phyloP scores from a whole-genome alignment of 768 basidiomycete genomes.

The Pilatotrama ljubarskyi region DNA sequence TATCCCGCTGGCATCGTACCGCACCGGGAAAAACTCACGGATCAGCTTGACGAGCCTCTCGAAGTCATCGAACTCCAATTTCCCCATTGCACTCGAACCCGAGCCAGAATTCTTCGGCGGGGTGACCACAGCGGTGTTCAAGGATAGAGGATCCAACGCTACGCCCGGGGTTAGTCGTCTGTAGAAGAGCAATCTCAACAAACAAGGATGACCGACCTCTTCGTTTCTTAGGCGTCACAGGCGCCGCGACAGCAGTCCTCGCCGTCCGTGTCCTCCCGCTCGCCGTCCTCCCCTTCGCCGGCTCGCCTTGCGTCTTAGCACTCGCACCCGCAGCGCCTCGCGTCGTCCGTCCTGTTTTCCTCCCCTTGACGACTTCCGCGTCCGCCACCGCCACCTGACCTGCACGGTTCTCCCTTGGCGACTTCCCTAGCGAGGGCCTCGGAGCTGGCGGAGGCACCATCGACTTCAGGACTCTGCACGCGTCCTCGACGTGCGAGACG shows the following conservation, averaged over 20 bases:
- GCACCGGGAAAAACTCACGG: conserved; percentile 42
- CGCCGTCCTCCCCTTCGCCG: neutral
- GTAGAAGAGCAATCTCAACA: neutral
- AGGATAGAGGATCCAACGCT: conserved; percentile 24
- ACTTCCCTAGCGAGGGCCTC: conserved; percentile 14
- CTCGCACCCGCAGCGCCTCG: conserved; percentile 5
- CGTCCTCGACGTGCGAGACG: conserved; percentile 52
- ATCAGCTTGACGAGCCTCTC: conserved; percentile 46
- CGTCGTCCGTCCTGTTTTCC: conserved; percentile 1
- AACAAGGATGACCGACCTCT: conserved; percentile 32
- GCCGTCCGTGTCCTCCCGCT: conserved; percentile 14
- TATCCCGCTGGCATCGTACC: neutral
- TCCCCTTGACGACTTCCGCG: neutral
- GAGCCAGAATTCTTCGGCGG: conserved; percentile 24
- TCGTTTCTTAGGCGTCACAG: conserved; percentile 45
- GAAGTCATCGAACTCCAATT: conserved; percentile 31
- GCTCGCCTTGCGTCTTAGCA: neutral
- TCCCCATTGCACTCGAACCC: neutral
- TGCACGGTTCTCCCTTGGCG: neutral
- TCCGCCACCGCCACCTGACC: neutral
- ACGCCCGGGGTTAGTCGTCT: conserved; percentile 6
- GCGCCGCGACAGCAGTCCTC: conserved; percentile 25
- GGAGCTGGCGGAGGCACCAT: conserved; percentile 28
- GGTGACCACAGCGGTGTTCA: conserved; percentile 13
- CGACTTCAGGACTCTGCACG: conserved; percentile 47